These are phyloP conservation scores for Vigna unguiculata DNA, from an alignment of 306 rosid species.

Conservation along the genomic window DNA sequence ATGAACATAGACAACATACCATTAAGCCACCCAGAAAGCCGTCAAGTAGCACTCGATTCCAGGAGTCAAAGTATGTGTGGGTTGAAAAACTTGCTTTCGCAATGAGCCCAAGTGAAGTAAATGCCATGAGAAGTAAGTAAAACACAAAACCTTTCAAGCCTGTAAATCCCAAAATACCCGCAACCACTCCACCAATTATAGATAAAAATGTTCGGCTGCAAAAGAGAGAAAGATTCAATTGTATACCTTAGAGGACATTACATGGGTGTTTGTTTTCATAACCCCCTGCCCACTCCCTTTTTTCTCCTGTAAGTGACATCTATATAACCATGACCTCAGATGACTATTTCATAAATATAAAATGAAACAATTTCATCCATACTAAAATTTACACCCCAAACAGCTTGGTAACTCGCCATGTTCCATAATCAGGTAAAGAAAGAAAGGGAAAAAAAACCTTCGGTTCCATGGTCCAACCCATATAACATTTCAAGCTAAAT, in stretches of 20 bases:
- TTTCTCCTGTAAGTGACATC: conserved; percentile 1
- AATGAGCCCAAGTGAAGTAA: conserved; percentile 71
- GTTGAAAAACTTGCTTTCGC: conserved; percentile 75
- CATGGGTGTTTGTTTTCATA: background rate
- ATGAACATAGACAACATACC: conserved; percentile 57
- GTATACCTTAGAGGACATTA: conserved; percentile 24
- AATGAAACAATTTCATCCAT: conserved; percentile 28
- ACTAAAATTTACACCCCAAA: conserved; percentile 22
- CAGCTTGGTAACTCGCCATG: background rate
- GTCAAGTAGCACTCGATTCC: conserved; percentile 74
- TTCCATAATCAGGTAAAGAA: conserved; percentile 20
- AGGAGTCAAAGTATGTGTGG: conserved; percentile 69
- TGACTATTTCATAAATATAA: conserved; percentile 23
- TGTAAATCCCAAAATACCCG: conserved; percentile 92
- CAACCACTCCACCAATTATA: conserved; percentile 91
- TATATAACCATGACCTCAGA: background rate
- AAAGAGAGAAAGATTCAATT: conserved; percentile 19
- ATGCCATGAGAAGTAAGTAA: conserved; percentile 79
- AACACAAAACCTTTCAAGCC: conserved; percentile 81
- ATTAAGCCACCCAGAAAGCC: conserved; percentile 80
- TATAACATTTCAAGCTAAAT: conserved; percentile 22
- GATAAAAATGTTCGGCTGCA: conserved; percentile 98
- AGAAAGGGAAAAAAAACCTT: conserved; percentile 11
- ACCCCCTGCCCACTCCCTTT: background rate
- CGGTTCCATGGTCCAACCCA: conserved; percentile 3